Base-by-base conservation (phyloP, 1,284 basidiomycete species). In the Limonomyces culmigenus region DNA sequence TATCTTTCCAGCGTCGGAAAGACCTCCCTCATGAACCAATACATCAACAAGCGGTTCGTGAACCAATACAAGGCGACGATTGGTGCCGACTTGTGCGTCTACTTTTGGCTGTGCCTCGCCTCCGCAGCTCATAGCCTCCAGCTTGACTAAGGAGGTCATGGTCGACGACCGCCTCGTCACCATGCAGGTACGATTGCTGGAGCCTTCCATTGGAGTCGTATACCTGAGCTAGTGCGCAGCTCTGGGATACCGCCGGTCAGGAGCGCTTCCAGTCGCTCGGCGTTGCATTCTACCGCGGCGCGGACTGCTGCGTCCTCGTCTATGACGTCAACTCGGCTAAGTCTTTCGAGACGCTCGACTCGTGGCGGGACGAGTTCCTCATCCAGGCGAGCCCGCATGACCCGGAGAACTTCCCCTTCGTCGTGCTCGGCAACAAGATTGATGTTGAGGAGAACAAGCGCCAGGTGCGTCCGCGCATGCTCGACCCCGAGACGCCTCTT, bases 1-100 rank as follows among this genome's bases (percentile, higher is more conserved):
- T 19, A 43, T 30, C 25, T 20, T n/a, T 36, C 25, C 51, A 95
- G 93, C 42, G 95, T 99, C 56, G 95, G 93, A 37, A 98, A 98
- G 81, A 98, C 93, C 34, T 98, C 93, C 30, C 75, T 99, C 50
- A 99, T 99, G 95, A 98, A 97, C 67, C 95, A 98, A 67, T 98
- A 97, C 67, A 95, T 99, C 50, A 98, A 98, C 77, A 98, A 97
- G 63, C 83, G 95, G 45, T 99, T 98, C 63, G 93, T 86, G 52
- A 96, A 93, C 58, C 93, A 97, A 59, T 98, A 99, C 74, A 98
- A 98, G 66, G 92, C 91, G 10, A 95, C 89, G 42, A 92, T 93
- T 53, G 87, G 86, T 46, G 77, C 79, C 42, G 84, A 87, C 64
- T 87, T 87, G 83, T 85, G 58, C 46, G 80, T 67, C 42, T 38